A percentile compares a stretch with the other conserved stretches of the same genome.
These are phyloP conservation scores for Annulohypoxylon nitens DNA, from an alignment of 495 filamentous ascomycete genomes.

Conservation along the genomic window DNA sequence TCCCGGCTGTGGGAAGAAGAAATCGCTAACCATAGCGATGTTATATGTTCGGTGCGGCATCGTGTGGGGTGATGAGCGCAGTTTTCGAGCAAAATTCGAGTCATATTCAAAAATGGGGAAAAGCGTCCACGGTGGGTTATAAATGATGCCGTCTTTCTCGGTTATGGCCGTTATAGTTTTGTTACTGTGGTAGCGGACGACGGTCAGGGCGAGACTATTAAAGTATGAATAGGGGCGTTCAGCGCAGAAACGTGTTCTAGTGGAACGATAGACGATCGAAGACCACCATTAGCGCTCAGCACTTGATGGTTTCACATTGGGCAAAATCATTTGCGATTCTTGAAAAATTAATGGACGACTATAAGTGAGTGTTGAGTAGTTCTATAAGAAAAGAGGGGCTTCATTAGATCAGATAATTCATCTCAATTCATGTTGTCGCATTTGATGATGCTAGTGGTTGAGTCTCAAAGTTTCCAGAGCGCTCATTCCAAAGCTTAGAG, in stretches of 20 bases:
- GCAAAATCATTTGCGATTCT: not conserved
- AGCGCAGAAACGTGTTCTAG: constrained; percentile 1
- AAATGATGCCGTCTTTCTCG: constrained; percentile 18
- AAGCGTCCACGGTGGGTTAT: constrained; percentile 24
- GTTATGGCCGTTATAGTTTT: constrained; percentile 3
- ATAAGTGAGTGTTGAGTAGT: not conserved
- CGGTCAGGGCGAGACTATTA: not conserved
- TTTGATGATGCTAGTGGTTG: constrained; percentile 19
- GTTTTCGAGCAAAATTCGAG: constrained; percentile 15
- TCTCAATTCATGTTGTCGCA: constrained; percentile 23
- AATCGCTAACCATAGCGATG: constrained; percentile 94
- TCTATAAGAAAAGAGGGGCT: not conserved
- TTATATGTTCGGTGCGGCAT: constrained; percentile 71
- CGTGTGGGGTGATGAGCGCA: constrained; percentile 41
- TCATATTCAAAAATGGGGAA: constrained; percentile 49
- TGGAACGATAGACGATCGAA: not conserved
- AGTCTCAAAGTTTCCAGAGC: too few species aligned
- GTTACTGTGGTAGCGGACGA: not conserved
- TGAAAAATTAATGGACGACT: not conserved
- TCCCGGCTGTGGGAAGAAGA: constrained; percentile 97
- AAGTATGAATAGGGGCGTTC: constrained; percentile 2
- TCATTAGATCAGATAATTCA: not conserved
- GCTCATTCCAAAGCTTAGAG: not conserved
- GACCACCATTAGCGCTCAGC: not conserved
- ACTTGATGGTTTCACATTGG: not conserved